Evolutionary conservation across 2,329 filamentous ascomycete genomes (phyloP).

Genomic region (Aspergillus ochraceus): DNA sequence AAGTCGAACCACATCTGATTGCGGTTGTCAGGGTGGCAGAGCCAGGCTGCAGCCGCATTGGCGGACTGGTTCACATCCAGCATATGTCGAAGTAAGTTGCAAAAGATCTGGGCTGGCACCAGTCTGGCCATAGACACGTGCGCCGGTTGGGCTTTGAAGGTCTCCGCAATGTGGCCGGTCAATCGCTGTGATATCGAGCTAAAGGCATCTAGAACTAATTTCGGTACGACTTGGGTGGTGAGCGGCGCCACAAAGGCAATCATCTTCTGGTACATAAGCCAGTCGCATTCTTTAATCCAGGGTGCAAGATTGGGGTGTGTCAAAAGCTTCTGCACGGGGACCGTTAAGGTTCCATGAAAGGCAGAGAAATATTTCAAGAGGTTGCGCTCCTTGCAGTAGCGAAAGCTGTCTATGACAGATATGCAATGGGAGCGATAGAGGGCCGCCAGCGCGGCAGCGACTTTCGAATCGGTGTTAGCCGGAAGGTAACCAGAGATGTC

Average conservation of each 20-base stretch:
- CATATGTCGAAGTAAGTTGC: slow-evolving; percentile 79
- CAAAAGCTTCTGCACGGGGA: slow-evolving; percentile 92
- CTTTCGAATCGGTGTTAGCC: slow-evolving; percentile 77
- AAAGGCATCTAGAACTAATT: slow-evolving; percentile 81
- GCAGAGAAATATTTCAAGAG: slow-evolving; percentile 94
- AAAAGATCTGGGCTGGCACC: slow-evolving; percentile 84
- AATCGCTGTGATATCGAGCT: slow-evolving; percentile 81
- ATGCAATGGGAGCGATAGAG: slow-evolving; percentile 94
- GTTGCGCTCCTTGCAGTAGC: slow-evolving; percentile 94
- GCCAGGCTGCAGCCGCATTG: slow-evolving; percentile 88
- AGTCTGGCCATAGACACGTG: slow-evolving; percentile 88
- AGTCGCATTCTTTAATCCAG: slow-evolving; percentile 96
- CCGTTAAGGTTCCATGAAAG: slow-evolving; percentile 93
- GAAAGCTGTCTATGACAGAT: slow-evolving; percentile 89
- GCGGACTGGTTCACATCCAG: slow-evolving; percentile 90
- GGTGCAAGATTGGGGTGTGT: slow-evolving; percentile 75
- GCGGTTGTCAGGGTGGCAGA: slow-evolving; percentile 83
- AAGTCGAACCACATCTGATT: slow-evolving; percentile 96
- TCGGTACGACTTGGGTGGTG: slow-evolving; percentile 86
- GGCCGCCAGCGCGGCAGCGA: slow-evolving; percentile 79
- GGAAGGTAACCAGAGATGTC: slow-evolving; percentile 80
- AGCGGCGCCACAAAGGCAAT: slow-evolving; percentile 87
- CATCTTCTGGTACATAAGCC: slow-evolving; percentile 95
- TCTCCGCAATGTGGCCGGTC: slow-evolving; percentile 76
- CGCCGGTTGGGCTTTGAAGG: slow-evolving; percentile 78